Base-by-base conservation (phyloP, 768 basidiomycete genomes). In the Termitomyces sp. region DNA sequence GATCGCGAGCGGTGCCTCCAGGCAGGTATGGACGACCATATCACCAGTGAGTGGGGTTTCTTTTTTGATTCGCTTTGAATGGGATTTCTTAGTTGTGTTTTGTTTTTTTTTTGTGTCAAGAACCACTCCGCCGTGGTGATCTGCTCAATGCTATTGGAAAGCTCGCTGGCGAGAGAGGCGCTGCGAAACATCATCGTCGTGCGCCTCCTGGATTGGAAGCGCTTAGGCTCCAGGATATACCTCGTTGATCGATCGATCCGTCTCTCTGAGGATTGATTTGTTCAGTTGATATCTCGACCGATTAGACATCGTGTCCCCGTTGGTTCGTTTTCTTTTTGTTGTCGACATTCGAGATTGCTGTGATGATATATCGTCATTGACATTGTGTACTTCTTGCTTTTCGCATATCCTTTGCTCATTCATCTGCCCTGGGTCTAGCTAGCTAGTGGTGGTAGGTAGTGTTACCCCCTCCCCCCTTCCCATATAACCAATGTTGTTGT, bases 101-200 rank as follows among this genome's bases (percentile, higher is more conserved):
- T 20, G n/a, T n/a, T n/a, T n/a, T n/a, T n/a, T n/a, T n/a, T n/a
- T n/a, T n/a, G n/a, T n/a, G n/a, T n/a, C n/a, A n/a, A 90, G 90
- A 93, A 76, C 90, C 90, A 1, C 68, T 92, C 48, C 82, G 91
- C 56, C 83, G 90, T 45, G 86, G 82, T 6, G 90, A 93, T 66
- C 80, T 92, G 7, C 71, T 91, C 59, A 92, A 92, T 58, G 83
- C 90, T 16, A 92, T 93, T 67, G 86, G 86, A 66, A 88, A 88
- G 70, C 81, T 92, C 48, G 89, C 87, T 14, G 79, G 84, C 58
- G 87, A 89, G 68, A 81, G 84, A 12, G 75, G 73, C 24, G 69
- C 70, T 6, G 71, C 74, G 14, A 76, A 75, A 56, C 70, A 73
- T 32, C 65, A 66, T 26, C 69, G 69, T 28, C 63, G 60, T 1